These are phyloP conservation scores for Plasmodium falciparum DNA, from an alignment of 169 alveolate genomes.

Conservation along the genomic window DNA sequence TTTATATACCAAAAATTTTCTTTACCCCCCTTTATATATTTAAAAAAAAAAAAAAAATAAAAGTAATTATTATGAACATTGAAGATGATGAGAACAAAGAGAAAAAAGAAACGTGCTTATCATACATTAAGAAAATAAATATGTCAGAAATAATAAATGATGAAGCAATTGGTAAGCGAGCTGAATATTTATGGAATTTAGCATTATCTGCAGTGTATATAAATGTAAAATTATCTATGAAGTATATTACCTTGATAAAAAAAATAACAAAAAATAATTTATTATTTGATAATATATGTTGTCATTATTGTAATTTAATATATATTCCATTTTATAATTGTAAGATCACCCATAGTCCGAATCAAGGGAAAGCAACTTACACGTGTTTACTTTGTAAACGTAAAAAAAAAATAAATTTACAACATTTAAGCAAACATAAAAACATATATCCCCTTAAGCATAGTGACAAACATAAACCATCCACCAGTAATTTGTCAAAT, in stretches of 20 bases:
- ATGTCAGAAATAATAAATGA: constrained; percentile 27
- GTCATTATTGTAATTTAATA: constrained; percentile 72
- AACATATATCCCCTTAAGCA: constrained; percentile 3
- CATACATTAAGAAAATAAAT: constrained; percentile 5
- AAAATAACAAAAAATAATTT: constrained; percentile 42
- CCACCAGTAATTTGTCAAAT: background rate
- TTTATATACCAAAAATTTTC: no score
- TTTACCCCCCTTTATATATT: no score
- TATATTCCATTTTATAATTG: constrained; percentile 74
- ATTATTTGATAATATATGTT: constrained; percentile 38
- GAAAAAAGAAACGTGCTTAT: constrained; percentile 10
- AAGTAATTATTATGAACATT: no score
- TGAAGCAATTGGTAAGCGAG: constrained; percentile 16
- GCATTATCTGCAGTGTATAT: constrained; percentile 51
- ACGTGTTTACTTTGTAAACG: constrained; percentile 47
- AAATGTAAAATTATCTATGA: constrained; percentile 70
- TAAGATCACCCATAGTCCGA: constrained; percentile 1
- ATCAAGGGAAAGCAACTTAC: constrained; percentile 8
- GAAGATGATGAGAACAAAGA: constrained; percentile 8
- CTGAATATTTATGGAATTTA: constrained; percentile 68
- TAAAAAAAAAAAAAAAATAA: no score
- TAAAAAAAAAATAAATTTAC: constrained; percentile 20
- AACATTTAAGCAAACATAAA: background rate
- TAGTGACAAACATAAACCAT: background rate
- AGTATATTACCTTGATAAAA: constrained; percentile 57